Percentiles rank a stretch among this genome's conserved stretches.
These are phyloP conservation scores for Mycosphaerella arachidis DNA, from an alignment of 2,329 filamentous ascomycete species.

Conservation along the genomic window DNA sequence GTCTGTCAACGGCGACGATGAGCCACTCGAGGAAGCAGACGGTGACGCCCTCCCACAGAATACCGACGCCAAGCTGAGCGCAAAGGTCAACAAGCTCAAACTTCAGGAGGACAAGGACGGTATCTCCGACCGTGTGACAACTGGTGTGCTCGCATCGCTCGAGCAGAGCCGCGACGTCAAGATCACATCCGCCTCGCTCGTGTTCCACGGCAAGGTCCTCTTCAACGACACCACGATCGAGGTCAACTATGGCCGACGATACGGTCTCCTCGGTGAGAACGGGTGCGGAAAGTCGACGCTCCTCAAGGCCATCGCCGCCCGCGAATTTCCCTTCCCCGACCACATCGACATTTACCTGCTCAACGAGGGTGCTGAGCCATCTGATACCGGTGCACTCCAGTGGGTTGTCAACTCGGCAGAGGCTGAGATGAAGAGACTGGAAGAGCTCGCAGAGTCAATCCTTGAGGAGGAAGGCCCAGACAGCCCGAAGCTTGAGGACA, in stretches of 20 bases:
- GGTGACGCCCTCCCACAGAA: slow-evolving; percentile 35
- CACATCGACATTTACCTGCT: slow-evolving; percentile 97
- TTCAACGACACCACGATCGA: slow-evolving; percentile 92
- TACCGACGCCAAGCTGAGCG: slow-evolving; percentile 56
- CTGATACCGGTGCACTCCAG: slow-evolving; percentile 83
- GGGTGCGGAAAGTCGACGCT: slow-evolving; percentile 98
- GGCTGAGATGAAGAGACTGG: slow-evolving; percentile 84
- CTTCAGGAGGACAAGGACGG: slow-evolving; percentile 95
- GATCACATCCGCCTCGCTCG: slow-evolving; percentile 86
- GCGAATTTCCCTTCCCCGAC: slow-evolving; percentile 93
- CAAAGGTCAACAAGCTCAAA: slow-evolving; percentile 81
- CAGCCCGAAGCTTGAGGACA: slow-evolving; percentile 80
- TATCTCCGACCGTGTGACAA: slow-evolving; percentile 95
- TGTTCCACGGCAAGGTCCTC: slow-evolving; percentile 96
- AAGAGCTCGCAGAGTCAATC: slow-evolving; percentile 81
- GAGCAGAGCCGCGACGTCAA: slow-evolving; percentile 88
- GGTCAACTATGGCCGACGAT: slow-evolving; percentile 85
- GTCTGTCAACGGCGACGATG: slow-evolving; percentile 67
- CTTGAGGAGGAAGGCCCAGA: slow-evolving; percentile 91
- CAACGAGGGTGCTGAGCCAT: slow-evolving; percentile 91
- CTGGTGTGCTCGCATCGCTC: slow-evolving; percentile 87
- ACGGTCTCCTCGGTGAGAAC: slow-evolving; percentile 96
- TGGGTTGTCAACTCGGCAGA: slow-evolving; percentile 97
- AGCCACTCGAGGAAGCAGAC: slow-evolving; percentile 58
- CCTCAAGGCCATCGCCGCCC: slow-evolving; percentile 85